These are phyloP conservation scores for Xylariaceae sp. DNA, from an alignment of 2,329 filamentous ascomycete genomes.

Conservation along the genomic window DNA sequence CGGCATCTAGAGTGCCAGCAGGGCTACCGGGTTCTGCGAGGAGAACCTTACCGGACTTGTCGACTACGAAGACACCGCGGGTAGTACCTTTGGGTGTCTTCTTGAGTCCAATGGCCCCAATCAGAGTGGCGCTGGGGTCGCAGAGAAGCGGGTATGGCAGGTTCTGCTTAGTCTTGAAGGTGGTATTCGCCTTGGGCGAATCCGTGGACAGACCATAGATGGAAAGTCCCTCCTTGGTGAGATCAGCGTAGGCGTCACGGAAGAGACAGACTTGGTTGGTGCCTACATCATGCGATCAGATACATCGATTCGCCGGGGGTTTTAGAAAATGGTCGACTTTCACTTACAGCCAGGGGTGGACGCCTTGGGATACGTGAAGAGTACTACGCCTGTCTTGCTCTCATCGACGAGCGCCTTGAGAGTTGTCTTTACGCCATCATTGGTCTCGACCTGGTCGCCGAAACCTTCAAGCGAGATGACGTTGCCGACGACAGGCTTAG, in stretches of 20 bases:
- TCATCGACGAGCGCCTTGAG: constrained; percentile 75
- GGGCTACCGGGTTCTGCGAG: constrained; percentile 71
- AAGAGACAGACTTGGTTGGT: constrained; percentile 92
- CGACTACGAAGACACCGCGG: constrained; percentile 81
- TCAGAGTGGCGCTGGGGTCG: constrained; percentile 68
- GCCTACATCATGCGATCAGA: constrained; percentile 48
- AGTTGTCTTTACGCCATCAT: constrained; percentile 75
- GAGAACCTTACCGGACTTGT: constrained; percentile 76
- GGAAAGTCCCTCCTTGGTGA: constrained; percentile 72
- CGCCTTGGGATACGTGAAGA: constrained; percentile 95
- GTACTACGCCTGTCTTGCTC: constrained; percentile 78
- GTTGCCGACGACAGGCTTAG: constrained; percentile 49
- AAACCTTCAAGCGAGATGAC: constrained; percentile 54
- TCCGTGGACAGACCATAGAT: constrained; percentile 90
- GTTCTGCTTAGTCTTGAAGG: constrained; percentile 86
- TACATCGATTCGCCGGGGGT: neutral
- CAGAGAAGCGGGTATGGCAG: constrained; percentile 85
- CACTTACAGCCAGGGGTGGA: constrained; percentile 88
- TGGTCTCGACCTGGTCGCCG: constrained; percentile 71
- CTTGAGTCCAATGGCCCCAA: constrained; percentile 82
- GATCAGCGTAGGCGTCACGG: constrained; percentile 72
- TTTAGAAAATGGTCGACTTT: neutral
- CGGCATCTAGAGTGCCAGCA: constrained; percentile 68
- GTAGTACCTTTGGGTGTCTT: constrained; percentile 75
- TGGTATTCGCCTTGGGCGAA: constrained; percentile 84